phyloP scores from a whole-genome alignment of 139 green algal genomes.

The Chlamydomonas sphaeroides region DNA sequence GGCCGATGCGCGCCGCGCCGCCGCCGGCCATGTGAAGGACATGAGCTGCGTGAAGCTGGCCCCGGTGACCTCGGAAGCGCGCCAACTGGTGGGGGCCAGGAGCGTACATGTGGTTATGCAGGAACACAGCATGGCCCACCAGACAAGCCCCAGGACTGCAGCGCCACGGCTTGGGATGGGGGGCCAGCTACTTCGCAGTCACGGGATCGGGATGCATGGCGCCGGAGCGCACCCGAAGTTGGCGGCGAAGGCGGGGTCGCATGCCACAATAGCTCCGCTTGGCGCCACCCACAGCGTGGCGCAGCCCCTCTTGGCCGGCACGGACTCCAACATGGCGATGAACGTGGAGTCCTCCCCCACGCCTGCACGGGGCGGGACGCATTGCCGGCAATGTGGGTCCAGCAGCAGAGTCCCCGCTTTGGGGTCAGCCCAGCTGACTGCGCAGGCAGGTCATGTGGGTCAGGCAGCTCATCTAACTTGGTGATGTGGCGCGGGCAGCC shows the following conservation, averaged over 20 bases:
- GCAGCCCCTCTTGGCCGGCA: background rate
- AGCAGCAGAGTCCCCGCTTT: too few species aligned
- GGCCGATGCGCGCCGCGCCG: too few species aligned
- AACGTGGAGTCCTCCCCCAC: constrained; percentile 36
- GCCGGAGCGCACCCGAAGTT: background rate
- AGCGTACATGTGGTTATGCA: background rate
- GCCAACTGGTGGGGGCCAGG: constrained; percentile 11
- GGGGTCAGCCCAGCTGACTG: too few species aligned
- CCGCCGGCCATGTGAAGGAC: too few species aligned
- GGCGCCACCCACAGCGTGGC: constrained; percentile 17
- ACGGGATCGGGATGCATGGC: too few species aligned
- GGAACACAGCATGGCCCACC: background rate
- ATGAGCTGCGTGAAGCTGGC: background rate
- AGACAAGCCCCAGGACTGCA: too few species aligned
- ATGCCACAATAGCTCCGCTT: constrained; percentile 10
- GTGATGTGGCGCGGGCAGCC: too few species aligned
- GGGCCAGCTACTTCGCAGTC: background rate
- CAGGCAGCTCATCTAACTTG: too few species aligned
- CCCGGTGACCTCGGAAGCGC: constrained; percentile 8
- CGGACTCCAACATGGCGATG: constrained; percentile 5
- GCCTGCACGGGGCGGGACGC: background rate
- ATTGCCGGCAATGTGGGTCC: too few species aligned
- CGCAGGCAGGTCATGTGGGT: too few species aligned
- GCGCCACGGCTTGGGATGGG: too few species aligned
- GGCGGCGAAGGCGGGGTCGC: constrained; percentile 16